Conservation (phyloP, 2,329 filamentous ascomycete species). For the Colletotrichum sp. region DNA sequence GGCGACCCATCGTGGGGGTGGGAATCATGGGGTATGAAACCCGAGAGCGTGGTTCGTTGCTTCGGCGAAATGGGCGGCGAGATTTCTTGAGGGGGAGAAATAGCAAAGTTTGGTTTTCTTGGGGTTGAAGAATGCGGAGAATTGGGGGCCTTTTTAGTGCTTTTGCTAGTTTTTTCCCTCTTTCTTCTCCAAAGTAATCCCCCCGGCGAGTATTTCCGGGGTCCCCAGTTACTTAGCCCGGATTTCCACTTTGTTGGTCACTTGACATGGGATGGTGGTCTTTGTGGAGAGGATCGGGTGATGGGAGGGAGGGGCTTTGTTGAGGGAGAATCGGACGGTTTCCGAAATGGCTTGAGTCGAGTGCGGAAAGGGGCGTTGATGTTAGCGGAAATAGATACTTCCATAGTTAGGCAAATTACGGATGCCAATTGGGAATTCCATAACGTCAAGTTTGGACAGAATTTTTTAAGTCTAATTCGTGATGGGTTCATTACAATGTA, state of each 20-base stretch:
- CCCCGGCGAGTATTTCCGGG: constrained; percentile 1
- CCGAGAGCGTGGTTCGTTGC: not conserved
- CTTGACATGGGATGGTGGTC: not conserved
- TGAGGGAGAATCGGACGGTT: not conserved
- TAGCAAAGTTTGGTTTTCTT: not conserved
- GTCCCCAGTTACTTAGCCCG: not conserved
- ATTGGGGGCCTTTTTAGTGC: not conserved
- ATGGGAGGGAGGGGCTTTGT: not conserved
- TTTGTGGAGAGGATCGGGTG: not conserved
- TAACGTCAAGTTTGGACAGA: not conserved
- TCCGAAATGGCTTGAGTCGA: not conserved
- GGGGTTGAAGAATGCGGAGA: constrained; percentile 15
- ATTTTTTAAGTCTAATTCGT: not conserved
- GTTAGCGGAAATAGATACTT: not conserved
- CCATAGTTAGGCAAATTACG: not conserved
- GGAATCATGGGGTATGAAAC: not conserved
- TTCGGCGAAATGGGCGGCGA: constrained; percentile 1
- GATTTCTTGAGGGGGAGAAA: constrained; percentile 11
- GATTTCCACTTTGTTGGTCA: not conserved
- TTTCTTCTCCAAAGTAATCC: not conserved
- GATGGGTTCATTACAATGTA: not conserved
- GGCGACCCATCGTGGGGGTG: not conserved
- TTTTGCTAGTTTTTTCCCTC: not conserved
- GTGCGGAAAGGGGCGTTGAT: not conserved
- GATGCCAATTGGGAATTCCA: not conserved